Evolutionary conservation across 2,329 filamentous ascomycete species (phyloP).

Genomic region (Botryotinia narcissicola): DNA sequence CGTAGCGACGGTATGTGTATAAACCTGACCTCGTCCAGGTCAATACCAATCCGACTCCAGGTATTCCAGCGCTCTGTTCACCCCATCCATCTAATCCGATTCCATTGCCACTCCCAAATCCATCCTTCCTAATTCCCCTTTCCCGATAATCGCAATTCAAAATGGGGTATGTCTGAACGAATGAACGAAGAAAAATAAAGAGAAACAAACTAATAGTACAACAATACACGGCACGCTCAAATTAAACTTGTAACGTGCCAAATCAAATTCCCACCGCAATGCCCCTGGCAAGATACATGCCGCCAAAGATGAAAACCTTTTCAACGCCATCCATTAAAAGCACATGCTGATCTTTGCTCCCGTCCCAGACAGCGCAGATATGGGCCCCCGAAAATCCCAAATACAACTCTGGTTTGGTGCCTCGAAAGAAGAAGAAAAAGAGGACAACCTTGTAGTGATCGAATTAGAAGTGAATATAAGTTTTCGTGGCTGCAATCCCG

Average conservation of each 20-base stretch:
- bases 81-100: constrained; percentile 4
- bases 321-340: constrained; percentile 17
- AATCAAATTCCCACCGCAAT: constrained; percentile 5
- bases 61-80: not conserved
- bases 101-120: not conserved
- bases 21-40: constrained; percentile 5
- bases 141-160: constrained; percentile 1
- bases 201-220: constrained; percentile 9
- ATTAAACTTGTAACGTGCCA: not conserved
- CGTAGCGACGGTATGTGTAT: constrained; percentile 11
- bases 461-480: constrained; percentile 12
- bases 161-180: constrained; percentile 9
- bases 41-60: not conserved
- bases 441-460: not conserved
- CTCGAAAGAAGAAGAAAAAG: not conserved
- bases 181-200: not conserved
- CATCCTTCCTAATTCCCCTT: not conserved
- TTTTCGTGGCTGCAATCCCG: not conserved
- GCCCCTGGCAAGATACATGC: constrained; percentile 5
- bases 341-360: constrained; percentile 13
- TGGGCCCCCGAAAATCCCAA: not conserved
- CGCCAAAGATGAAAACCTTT: constrained; percentile 12
- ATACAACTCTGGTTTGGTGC: not conserved
- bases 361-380: not conserved
- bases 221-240: constrained; percentile 2